Evolutionary conservation across 2,329 filamentous ascomycete genomes (phyloP).

Genomic region (Colletotrichum tropicale): DNA sequence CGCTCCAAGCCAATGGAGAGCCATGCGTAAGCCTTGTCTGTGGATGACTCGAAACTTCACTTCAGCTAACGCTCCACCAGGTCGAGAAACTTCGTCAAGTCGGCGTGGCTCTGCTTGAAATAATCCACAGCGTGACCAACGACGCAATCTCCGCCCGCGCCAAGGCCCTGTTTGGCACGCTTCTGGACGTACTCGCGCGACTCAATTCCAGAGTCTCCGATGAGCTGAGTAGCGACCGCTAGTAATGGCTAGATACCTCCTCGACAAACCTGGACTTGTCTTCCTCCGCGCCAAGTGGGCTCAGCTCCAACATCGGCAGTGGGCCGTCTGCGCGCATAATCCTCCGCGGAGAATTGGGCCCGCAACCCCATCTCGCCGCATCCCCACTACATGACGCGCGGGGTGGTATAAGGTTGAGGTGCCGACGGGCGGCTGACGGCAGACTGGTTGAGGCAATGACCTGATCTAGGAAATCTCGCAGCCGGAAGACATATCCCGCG

Average conservation of each 20-base stretch:
- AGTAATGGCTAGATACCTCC: not conserved
- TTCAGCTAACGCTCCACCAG: constrained; percentile 17
- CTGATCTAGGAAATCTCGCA: not conserved
- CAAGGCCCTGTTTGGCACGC: constrained; percentile 39
- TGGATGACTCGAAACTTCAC: accelerated
- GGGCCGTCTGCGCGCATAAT: not conserved
- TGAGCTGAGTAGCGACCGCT: constrained; percentile 29
- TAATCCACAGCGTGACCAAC: constrained; percentile 40
- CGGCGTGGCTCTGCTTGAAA: constrained; percentile 40
- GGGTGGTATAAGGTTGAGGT: not conserved
- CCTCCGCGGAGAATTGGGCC: not conserved
- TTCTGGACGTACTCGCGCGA: constrained; percentile 44
- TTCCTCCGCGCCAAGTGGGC: not conserved
- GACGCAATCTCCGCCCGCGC: constrained; percentile 41
- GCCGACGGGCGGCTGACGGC: not conserved
- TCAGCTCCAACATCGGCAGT: not conserved
- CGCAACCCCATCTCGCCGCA: not conserved
- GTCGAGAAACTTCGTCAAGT: constrained; percentile 45
- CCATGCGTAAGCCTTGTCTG: constrained; percentile 33
- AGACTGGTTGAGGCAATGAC: not conserved
- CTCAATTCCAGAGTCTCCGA: constrained; percentile 48
- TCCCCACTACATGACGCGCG: not conserved
- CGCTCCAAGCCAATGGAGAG: constrained; percentile 42
- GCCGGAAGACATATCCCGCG: not conserved
- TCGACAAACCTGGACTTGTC: accelerated